Evolutionary conservation across 768 basidiomycete species (phyloP).

Genomic region (Lactifluus pinguis): DNA sequence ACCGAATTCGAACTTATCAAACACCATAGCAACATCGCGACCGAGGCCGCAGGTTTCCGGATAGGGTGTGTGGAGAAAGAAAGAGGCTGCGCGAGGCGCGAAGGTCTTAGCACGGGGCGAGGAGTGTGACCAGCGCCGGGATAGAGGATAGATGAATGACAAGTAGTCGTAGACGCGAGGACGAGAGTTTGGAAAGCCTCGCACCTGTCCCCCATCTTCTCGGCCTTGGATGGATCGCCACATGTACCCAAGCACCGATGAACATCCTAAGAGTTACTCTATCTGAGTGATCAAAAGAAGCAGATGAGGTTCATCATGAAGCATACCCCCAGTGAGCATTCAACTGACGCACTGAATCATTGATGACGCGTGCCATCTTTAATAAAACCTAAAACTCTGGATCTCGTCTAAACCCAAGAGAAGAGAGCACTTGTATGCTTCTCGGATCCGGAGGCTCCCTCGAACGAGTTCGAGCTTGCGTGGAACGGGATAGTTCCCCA

Average conservation of each 20-base stretch:
- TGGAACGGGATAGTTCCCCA: conserved; percentile 9
- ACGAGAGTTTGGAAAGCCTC: not conserved
- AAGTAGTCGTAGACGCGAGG: no score
- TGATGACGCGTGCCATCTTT: not conserved
- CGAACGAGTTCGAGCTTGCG: conserved; percentile 2
- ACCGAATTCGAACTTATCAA: no score
- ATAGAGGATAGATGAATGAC: no score
- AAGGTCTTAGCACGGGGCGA: no score
- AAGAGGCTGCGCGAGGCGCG: no score
- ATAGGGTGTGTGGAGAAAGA: no score
- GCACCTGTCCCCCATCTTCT: conserved; percentile 11
- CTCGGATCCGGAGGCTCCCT: not conserved
- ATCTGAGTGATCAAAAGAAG: not conserved
- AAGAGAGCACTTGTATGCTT: not conserved
- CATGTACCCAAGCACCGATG: not conserved
- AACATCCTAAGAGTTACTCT: not conserved
- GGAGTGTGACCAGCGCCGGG: no score
- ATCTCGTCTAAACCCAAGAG: not conserved
- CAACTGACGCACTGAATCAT: not conserved
- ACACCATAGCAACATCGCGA: no score
- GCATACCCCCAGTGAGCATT: not conserved
- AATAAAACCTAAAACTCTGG: not conserved
- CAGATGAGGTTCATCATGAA: not conserved
- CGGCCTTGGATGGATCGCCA: conserved; percentile 8
- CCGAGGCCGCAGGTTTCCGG: no score